A percentile compares a stretch with the other conserved stretches of the same genome.
Evolutionary conservation across 2,329 filamentous ascomycete genomes (phyloP).

Genomic region (Penicillium sp.): DNA sequence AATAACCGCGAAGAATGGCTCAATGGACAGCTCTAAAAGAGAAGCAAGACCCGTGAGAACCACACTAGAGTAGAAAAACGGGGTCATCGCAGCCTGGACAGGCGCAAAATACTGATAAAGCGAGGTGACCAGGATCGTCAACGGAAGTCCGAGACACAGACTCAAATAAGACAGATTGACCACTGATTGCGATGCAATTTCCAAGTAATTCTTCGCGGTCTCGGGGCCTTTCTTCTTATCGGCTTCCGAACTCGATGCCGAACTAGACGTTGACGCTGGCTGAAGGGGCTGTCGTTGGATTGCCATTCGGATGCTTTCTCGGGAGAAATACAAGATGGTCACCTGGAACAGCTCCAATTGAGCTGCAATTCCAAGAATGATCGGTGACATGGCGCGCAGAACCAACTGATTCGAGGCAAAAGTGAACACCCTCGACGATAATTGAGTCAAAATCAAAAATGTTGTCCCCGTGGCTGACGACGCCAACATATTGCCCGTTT

Average conservation of each 20-base stretch:
- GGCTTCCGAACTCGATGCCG: conserved; percentile 13
- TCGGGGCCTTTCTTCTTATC: conserved; percentile 8
- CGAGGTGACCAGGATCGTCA: conserved; percentile 59
- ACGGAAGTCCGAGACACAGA: conserved; percentile 59
- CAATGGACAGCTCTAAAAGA: conserved; percentile 70
- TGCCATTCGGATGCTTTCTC: conserved; percentile 86
- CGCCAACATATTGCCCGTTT: conserved; percentile 18
- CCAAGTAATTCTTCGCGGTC: conserved; percentile 12
- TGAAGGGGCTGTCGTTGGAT: conserved; percentile 67
- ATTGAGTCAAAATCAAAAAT: conserved; percentile 79
- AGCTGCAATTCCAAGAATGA: conserved; percentile 74
- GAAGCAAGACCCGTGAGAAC: conserved; percentile 52
- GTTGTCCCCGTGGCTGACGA: conserved; percentile 63
- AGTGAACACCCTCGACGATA: conserved; percentile 79
- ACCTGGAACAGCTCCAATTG: conserved; percentile 92
- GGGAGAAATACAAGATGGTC: conserved; percentile 87
- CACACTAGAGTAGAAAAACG: conserved; percentile 57
- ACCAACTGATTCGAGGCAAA: conserved; percentile 90
- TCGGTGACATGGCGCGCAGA: conserved; percentile 78
- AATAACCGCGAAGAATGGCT: conserved; percentile 83
- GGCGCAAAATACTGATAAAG: conserved; percentile 58
- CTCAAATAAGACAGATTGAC: conserved; percentile 85
- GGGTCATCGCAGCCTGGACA: conserved; percentile 49
- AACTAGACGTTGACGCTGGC: not conserved
- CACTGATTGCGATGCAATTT: conserved; percentile 58